Conservation (phyloP, 1,139 yeast genomes). For the Nakaseomyces bracarensis region DNA sequence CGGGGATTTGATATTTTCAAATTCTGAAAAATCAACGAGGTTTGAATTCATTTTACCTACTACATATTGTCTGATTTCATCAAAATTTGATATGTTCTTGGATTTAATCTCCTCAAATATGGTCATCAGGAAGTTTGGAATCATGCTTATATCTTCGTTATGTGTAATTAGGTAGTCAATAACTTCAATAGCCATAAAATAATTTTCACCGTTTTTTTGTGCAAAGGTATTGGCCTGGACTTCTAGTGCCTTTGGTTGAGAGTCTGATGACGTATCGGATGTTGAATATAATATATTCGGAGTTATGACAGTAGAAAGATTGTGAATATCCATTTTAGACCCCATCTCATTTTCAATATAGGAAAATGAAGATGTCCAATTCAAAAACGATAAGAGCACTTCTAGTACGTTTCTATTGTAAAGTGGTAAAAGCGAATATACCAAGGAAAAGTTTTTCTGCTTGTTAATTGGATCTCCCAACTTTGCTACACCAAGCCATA, state of each 20-base stretch:
- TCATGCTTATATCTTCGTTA: conserved; percentile 70
- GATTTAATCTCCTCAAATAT: conserved; percentile 32
- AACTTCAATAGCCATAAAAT: conserved; percentile 85
- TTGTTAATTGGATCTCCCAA: conserved; percentile 42
- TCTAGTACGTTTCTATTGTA: conserved; percentile 80
- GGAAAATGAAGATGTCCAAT: conserved; percentile 95
- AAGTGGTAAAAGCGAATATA: conserved; percentile 74
- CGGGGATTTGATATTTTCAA: conserved; percentile 8
- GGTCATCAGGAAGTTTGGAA: conserved; percentile 51
- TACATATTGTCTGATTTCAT: conserved; percentile 18
- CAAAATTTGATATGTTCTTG: conserved; percentile 20
- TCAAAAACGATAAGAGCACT: conserved; percentile 74
- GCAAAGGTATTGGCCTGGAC: conserved; percentile 35
- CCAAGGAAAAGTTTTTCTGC: conserved; percentile 54
- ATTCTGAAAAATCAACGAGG: conserved; percentile 15
- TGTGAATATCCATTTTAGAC: conserved; percentile 94
- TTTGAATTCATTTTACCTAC: conserved; percentile 12
- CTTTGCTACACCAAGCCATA: conserved; percentile 75
- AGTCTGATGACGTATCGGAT: conserved; percentile 31
- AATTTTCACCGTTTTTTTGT: conserved; percentile 59
- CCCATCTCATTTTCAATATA: conserved; percentile 81
- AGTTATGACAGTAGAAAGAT: conserved; percentile 89
- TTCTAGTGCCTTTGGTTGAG: conserved; percentile 21
- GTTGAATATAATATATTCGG: conserved; percentile 67
- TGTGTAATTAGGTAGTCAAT: conserved; percentile 76